A percentile compares a stretch with the other conserved stretches of the same genome.
Evolutionary conservation across 768 basidiomycete genomes (phyloP).

Genomic region (Serendipita vermifera): DNA sequence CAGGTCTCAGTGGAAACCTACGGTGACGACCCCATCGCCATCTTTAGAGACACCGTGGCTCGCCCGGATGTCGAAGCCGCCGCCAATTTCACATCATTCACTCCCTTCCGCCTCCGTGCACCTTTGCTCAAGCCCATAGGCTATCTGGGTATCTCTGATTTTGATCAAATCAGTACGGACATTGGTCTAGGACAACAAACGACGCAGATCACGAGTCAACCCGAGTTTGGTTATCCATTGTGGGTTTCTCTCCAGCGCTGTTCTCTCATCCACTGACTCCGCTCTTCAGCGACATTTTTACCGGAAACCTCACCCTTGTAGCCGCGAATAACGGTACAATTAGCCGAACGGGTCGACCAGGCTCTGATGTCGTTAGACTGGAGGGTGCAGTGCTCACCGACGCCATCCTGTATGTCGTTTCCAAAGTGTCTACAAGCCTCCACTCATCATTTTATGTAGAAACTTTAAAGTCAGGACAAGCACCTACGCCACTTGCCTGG

Average conservation of each 20-base stretch:
- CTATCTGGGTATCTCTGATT: not conserved
- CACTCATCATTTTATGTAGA: not conserved
- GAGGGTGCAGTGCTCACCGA: not conserved
- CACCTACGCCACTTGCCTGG: not conserved
- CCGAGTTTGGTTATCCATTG: constrained; percentile 8
- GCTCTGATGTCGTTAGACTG: not conserved
- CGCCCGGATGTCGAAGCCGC: not conserved
- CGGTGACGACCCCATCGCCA: not conserved
- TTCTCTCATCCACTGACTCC: no score
- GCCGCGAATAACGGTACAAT: constrained; percentile 6
- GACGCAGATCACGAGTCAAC: not conserved
- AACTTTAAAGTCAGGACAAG: not conserved
- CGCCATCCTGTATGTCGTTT: not conserved
- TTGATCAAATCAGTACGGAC: not conserved
- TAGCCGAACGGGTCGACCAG: not conserved
- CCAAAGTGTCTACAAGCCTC: no score
- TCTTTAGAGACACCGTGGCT: not conserved
- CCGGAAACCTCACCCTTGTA: not conserved
- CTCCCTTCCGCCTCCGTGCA: not conserved
- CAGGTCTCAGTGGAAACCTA: not conserved
- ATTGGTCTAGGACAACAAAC: not conserved
- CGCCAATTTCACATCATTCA: not conserved
- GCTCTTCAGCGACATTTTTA: not conserved
- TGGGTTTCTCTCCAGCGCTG: no score
- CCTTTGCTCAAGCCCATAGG: not conserved